Evolutionary conservation across 345 rosid species (phyloP).

Genomic region (Citrus medica): DNA sequence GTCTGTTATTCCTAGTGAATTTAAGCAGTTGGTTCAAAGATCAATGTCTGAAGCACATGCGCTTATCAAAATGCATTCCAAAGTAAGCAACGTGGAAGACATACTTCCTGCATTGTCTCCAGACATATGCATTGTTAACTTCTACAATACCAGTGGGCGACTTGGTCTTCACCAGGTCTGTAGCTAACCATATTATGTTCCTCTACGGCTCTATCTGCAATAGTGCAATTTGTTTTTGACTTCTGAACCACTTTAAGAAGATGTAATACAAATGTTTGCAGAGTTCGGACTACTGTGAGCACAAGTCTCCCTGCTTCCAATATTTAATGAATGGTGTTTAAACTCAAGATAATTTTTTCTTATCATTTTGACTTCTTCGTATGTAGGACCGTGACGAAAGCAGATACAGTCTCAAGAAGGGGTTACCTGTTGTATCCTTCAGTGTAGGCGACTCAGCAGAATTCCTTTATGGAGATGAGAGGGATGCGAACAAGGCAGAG

Average conservation of each 20-base stretch:
- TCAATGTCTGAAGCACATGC: slow-evolving; percentile 34
- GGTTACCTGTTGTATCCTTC: slow-evolving; percentile 55
- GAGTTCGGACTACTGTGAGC: neutral
- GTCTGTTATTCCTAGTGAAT: slow-evolving; percentile 40
- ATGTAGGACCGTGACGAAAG: slow-evolving; percentile 64
- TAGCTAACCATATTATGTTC: too few species aligned
- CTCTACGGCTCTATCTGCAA: neutral
- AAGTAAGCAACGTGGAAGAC: slow-evolving; percentile 22
- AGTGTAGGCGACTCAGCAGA: slow-evolving; percentile 60
- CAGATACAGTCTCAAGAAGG: slow-evolving; percentile 30
- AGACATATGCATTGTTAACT: slow-evolving; percentile 55
- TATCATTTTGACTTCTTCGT: neutral
- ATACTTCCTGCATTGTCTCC: slow-evolving; percentile 57
- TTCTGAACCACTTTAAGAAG: neutral
- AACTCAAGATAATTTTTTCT: neutral
- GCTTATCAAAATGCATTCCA: slow-evolving; percentile 20
- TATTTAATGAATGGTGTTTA: neutral
- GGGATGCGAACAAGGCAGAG: slow-evolving; percentile 36
- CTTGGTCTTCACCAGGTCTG: slow-evolving; percentile 72
- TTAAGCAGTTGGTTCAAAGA: slow-evolving; percentile 34
- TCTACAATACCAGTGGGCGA: slow-evolving; percentile 43
- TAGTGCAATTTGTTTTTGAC: neutral
- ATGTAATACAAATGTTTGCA: neutral
- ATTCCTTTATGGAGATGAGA: slow-evolving; percentile 41
- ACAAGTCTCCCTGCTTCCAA: neutral